Conservation (phyloP, 1,139 yeast genomes). For the Starmera stellimalicola region DNA sequence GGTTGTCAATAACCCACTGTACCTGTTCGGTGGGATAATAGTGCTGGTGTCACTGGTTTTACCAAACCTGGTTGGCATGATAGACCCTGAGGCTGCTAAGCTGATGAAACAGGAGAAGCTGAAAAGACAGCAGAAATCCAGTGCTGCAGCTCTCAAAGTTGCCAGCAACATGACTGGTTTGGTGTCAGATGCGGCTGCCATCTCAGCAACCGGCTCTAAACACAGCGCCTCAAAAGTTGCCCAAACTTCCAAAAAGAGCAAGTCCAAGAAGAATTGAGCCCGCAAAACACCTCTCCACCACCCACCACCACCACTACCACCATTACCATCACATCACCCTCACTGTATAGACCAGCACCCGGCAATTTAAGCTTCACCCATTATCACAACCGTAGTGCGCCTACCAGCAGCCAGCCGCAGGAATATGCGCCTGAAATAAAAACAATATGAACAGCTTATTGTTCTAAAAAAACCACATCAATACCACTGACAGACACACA, state of each 20-base stretch:
- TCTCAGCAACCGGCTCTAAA: too few species aligned
- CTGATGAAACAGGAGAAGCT: slow-evolving; percentile 23
- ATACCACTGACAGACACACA: too few species aligned
- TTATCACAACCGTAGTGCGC: too few species aligned
- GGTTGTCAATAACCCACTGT: slow-evolving; percentile 26
- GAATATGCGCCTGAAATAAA: too few species aligned
- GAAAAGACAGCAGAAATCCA: slow-evolving; percentile 7
- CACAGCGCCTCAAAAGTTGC: too few species aligned
- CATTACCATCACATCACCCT: neutral
- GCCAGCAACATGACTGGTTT: slow-evolving; percentile 3
- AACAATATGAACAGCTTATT: too few species aligned
- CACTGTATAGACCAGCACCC: neutral
- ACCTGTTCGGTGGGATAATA: slow-evolving; percentile 22
- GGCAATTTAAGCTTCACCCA: too few species aligned
- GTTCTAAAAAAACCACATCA: too few species aligned
- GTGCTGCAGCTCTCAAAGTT: slow-evolving; percentile 7
- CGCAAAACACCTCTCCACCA: too few species aligned
- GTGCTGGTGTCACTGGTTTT: slow-evolving; percentile 18
- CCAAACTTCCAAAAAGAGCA: too few species aligned
- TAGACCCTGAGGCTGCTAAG: slow-evolving; percentile 30
- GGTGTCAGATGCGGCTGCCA: too few species aligned
- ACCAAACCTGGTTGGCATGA: slow-evolving; percentile 26
- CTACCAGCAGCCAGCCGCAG: too few species aligned
- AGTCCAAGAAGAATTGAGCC: neutral
- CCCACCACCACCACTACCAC: slow-evolving; percentile 1